These are phyloP conservation scores for Diutina rugosa DNA, from an alignment of 1,139 yeast genomes.

Conservation along the genomic window DNA sequence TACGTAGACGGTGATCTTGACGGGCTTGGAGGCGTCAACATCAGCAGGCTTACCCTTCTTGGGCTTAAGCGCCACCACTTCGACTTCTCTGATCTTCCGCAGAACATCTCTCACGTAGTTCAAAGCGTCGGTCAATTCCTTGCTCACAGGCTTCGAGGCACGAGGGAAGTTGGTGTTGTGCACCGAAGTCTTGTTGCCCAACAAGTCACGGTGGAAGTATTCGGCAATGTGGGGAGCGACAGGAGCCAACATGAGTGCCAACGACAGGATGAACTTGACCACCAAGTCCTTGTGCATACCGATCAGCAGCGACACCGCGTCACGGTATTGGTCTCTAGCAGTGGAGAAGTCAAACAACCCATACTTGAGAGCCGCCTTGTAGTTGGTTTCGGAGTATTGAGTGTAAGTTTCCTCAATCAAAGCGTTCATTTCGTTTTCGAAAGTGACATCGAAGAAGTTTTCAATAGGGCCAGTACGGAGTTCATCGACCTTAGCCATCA, in stretches of 20 bases:
- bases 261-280: conserved; percentile 70
- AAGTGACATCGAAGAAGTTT: conserved; percentile 74
- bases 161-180: conserved; percentile 75
- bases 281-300: conserved; percentile 82
- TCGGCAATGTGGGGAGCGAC: conserved; percentile 95
- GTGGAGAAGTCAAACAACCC: conserved; percentile 93
- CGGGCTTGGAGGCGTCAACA: conserved; percentile 61
- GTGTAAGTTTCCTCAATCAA: conserved; percentile 62
- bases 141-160: conserved; percentile 51
- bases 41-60: conserved; percentile 72
- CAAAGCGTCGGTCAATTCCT: conserved; percentile 51
- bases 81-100: conserved; percentile 85
- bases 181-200: conserved; percentile 45
- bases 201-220: conserved; percentile 71
- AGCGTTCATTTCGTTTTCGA: conserved; percentile 86
- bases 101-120: conserved; percentile 66
- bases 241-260: conserved; percentile 77
- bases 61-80: conserved; percentile 76
- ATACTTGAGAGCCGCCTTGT: conserved; percentile 77
- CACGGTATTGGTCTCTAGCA: conserved; percentile 94
- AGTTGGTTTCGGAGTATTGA: conserved; percentile 60
- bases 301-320: conserved; percentile 38
- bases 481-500: conserved; percentile 33
- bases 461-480: conserved; percentile 59
- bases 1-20: conserved; percentile 57